Evolutionary conservation across 2,329 filamentous ascomycete genomes (phyloP), one percentile per base, ranked within the genome.

Genomic region (Chrysosporium keratinophilum): DNA sequence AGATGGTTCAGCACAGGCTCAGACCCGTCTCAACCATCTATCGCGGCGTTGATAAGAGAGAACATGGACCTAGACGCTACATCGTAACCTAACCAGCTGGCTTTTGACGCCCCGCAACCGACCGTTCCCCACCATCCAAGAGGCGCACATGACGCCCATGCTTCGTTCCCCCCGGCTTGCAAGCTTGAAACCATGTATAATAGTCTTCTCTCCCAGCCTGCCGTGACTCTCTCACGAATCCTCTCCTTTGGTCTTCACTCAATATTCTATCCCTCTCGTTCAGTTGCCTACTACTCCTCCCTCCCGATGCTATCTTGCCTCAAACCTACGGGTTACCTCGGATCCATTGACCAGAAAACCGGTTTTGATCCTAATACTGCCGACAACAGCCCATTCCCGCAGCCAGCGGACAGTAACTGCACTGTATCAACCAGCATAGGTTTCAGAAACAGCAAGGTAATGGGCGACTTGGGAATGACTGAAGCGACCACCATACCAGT

Each of bases 151-250:
- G 50, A 45, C 28, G 42, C 14, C n/a, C 5, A 37, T 48, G 20
- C 45, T 48, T 37, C n/a, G 45, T 40, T 14, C 12, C 37, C 12
- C 15, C 37, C 37, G 37, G 37, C 12, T 40, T 4, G 3, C 3
- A 14, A 17, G 15, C 37, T 40, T 14, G 37, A 17, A 40, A 14
- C 12, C 28, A 50, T 43, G 17, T 50, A 50, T 43, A 42, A 50
- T 50, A 50, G 55, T 28, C 31, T 28, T 34, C 15, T 44, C 47
- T 46, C 23, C 42, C 23, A 11, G 20, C 43, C 31, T 31, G 42
- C 11, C 34, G n/a, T 37, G 14, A 23, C 55, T 55, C 50, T 54
- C 55, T 57, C 59, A 58, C 52, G 50, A 57, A 56, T 45, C 50
- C 44, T 54, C 45, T 47, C 31, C 37, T 15, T 14, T 41, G 14